Evolutionary conservation across 805 yeast species (phyloP), one percentile per base, ranked within the genome.

Genomic region (Sugiyamaella marilandica): DNA sequence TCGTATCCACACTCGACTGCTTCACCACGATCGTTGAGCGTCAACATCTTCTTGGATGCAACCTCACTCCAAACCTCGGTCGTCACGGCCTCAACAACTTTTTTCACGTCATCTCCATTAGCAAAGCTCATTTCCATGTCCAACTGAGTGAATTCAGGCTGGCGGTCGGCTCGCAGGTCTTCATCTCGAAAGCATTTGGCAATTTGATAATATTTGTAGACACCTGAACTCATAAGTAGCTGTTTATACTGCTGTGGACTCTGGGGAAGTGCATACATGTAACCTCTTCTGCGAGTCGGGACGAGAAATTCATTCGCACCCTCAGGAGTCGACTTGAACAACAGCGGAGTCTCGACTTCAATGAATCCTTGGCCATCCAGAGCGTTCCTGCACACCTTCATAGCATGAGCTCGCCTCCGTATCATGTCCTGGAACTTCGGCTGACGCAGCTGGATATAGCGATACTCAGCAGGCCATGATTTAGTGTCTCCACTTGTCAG

Each of bases 181-280:
- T 94, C 99, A 67, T 94, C 99, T 59, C 99, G 77, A 67, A 94
- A 94, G 67, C 99, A 94, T 63, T 81, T 83, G 2, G 99, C 98
- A 37, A 94, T 74, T 70, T 94, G 99, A 68, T 81, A 94, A 68
- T 94, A 94, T 47, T 81, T 76, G 49, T 85, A 77, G 37, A 94
- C 81, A 1, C 99, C 99, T 39, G 96, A 84, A 1, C 97, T 95
- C 90, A 94, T 94, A 33, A 94, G 72, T 39, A 94, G 73, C 69
- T 94, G 99, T 65, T 94, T 94, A 65, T 92, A 94, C 65, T 94
- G 99, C 66, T 94, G 99, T 0, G 99, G 99, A 13, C 97, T 88
- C 67, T 94, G 99, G 0, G 98, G 97, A 29, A 94, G 74, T 0
- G 99, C 97, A 66, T 92, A 94, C 67, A 87, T 85, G 16, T 74